Evolutionary conservation across 306 rosid species (phyloP).

Genomic region (apple (Malus domestica)): DNA sequence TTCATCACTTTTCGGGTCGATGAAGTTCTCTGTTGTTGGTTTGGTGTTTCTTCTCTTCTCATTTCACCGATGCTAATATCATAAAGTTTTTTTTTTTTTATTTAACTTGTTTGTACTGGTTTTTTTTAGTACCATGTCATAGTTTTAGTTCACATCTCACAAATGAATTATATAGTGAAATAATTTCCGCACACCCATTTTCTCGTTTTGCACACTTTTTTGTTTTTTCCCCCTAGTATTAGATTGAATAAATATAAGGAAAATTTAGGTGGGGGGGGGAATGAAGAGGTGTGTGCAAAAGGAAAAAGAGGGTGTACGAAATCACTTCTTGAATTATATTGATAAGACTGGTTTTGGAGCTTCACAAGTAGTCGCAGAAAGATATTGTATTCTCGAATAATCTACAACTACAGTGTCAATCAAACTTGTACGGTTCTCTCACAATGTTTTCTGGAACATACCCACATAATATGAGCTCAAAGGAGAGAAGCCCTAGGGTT

Average conservation of each 20-base stretch:
- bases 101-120: too few relatives aligned
- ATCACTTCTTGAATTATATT: neutral
- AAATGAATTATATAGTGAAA: neutral
- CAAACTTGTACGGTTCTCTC: constrained; percentile 31
- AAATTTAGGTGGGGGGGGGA: too few relatives aligned
- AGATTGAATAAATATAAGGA: too few relatives aligned
- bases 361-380: neutral
- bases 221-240: too few relatives aligned
- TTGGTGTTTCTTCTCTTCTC: neutral
- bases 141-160: neutral
- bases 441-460: constrained; percentile 39
- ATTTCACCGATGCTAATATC: too few relatives aligned
- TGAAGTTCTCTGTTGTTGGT: neutral
- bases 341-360: neutral
- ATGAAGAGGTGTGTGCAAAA: too few relatives aligned
- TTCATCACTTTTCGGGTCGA: neutral
- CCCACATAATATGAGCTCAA: constrained; percentile 56
- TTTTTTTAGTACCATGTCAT: neutral
- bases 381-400: neutral
- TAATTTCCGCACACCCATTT: too few relatives aligned
- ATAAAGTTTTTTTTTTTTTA: too few relatives aligned
- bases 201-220: too few relatives aligned
- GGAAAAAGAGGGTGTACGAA: too few relatives aligned
- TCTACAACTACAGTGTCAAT: constrained; percentile 5
- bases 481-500: constrained; percentile 47